phyloP scores from a whole-genome alignment of 192 early-diverging fungal genomes.

The Helicostylum pulchrum region DNA sequence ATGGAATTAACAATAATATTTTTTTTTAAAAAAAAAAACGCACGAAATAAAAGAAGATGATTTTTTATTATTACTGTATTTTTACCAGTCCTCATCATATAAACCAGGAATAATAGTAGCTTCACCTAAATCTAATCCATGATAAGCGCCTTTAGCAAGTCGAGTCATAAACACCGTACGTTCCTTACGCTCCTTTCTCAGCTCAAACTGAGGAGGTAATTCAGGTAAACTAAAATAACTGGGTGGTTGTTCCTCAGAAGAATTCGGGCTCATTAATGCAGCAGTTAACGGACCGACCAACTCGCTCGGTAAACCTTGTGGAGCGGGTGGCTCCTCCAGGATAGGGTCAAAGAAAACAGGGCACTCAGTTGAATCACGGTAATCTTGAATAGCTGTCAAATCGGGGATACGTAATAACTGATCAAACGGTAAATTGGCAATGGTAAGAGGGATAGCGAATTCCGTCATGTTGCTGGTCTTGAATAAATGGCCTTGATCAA shows the following conservation, averaged over 20 bases:
- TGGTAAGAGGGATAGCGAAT: constrained; percentile 39
- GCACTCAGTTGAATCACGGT: constrained; percentile 20
- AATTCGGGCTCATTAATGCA: constrained; percentile 17
- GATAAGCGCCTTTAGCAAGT: neutral
- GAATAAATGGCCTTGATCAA: constrained; percentile 35
- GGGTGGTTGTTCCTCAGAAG: constrained; percentile 2
- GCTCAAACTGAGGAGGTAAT: constrained; percentile 15
- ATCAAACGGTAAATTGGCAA: constrained; percentile 38
- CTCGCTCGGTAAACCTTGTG: constrained; percentile 2
- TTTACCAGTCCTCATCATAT: constrained; percentile 20
- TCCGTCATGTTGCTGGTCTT: constrained; percentile 29
- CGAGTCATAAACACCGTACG: neutral
- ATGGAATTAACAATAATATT: constrained; percentile 19
- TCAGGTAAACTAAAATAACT: constrained; percentile 17
- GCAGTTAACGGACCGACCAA: constrained; percentile 2
- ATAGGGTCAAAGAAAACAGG: constrained; percentile 38
- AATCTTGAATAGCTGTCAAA: constrained; percentile 27
- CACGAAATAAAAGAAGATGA: neutral
- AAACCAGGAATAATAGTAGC: constrained; percentile 19
- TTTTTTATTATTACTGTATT: neutral
- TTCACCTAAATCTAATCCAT: constrained; percentile 2
- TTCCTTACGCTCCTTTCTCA: constrained; percentile 18
- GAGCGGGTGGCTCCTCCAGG: constrained; percentile 34
- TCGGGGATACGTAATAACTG: constrained; percentile 34
- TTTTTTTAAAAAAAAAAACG: constrained; percentile 2